A percentile compares a stretch with the other conserved stretches of the same genome.
Evolutionary conservation across 148 eudicot species (phyloP).

Genomic region (Vaccinium vitisidaea): DNA sequence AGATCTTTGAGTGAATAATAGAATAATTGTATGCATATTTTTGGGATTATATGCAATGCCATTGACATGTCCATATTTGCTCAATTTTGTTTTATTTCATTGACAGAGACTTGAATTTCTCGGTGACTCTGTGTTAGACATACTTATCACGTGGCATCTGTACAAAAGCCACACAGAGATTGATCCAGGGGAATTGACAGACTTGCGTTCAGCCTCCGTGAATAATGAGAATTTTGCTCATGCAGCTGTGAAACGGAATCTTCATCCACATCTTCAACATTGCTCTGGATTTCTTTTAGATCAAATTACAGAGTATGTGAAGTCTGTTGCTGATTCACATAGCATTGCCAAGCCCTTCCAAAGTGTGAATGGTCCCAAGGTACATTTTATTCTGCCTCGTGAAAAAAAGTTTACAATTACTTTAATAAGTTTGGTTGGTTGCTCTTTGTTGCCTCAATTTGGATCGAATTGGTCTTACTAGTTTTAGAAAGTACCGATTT

Average conservation of each 20-base stretch:
- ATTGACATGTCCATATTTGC: neutral
- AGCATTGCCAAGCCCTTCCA: conserved; percentile 36
- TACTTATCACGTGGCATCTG: conserved; percentile 75
- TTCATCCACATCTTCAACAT: conserved; percentile 74
- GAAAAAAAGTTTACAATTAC: neutral
- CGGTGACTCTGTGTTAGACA: conserved; percentile 88
- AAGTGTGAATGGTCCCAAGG: conserved; percentile 70
- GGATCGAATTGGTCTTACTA: neutral
- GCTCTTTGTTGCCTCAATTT: neutral
- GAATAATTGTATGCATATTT: neutral
- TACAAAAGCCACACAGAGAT: conserved; percentile 58
- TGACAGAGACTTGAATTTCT: conserved; percentile 90
- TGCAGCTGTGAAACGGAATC: conserved; percentile 62
- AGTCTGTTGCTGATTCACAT: conserved; percentile 40
- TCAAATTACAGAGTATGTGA: conserved; percentile 60
- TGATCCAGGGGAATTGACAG: conserved; percentile 90
- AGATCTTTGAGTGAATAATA: neutral
- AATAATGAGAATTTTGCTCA: conserved; percentile 85
- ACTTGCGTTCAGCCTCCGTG: conserved; percentile 95
- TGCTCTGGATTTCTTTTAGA: conserved; percentile 43
- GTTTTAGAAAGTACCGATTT: neutral
- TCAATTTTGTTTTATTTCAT: conserved; percentile 7
- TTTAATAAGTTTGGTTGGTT: neutral
- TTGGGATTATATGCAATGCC: neutral
- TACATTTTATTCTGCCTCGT: conserved; percentile 4